These are phyloP conservation scores for Teratosphaeria zuluensis DNA, from an alignment of 2,329 filamentous ascomycete genomes.

Conservation along the genomic window DNA sequence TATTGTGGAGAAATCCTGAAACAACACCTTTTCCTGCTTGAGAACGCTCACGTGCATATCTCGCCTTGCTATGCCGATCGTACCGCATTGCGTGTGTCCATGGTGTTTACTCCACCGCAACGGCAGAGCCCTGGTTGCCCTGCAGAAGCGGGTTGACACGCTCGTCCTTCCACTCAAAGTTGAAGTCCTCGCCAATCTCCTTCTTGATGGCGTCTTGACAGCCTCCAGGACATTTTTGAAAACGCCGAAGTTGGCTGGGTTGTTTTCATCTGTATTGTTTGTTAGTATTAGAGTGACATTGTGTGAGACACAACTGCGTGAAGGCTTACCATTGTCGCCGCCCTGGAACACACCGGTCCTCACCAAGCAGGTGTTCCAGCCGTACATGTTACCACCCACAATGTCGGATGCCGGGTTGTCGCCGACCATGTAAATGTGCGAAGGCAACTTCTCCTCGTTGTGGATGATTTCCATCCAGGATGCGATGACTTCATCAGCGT, in stretches of 20 bases:
- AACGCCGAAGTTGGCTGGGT: slow-evolving; percentile 67
- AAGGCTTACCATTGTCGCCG: slow-evolving; percentile 48
- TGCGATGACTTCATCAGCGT: slow-evolving; percentile 62
- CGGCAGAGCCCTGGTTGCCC: slow-evolving; percentile 10
- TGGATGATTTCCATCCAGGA: slow-evolving; percentile 70
- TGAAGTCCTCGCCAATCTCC: slow-evolving; percentile 64
- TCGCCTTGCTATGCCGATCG: not conserved
- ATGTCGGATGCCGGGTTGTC: slow-evolving; percentile 62
- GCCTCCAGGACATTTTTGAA: slow-evolving; percentile 65
- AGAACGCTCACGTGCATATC: not conserved
- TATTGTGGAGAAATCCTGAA: not conserved
- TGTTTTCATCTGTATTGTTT: slow-evolving; percentile 46
- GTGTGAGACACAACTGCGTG: not conserved
- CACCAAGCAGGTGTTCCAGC: slow-evolving; percentile 72
- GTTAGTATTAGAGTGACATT: not conserved
- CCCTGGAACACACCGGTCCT: slow-evolving; percentile 72
- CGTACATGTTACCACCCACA: slow-evolving; percentile 69
- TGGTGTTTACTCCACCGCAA: slow-evolving; percentile 9
- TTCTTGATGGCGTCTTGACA: slow-evolving; percentile 58
- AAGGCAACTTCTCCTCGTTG: slow-evolving; percentile 57
- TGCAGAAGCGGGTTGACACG: slow-evolving; percentile 56
- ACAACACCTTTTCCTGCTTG: not conserved
- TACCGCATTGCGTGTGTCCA: not conserved
- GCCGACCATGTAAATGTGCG: slow-evolving; percentile 68
- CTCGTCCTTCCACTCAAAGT: slow-evolving; percentile 59